Evolutionary conservation across 768 basidiomycete species (phyloP).

Genomic region (Rhizopogon vulgaris): DNA sequence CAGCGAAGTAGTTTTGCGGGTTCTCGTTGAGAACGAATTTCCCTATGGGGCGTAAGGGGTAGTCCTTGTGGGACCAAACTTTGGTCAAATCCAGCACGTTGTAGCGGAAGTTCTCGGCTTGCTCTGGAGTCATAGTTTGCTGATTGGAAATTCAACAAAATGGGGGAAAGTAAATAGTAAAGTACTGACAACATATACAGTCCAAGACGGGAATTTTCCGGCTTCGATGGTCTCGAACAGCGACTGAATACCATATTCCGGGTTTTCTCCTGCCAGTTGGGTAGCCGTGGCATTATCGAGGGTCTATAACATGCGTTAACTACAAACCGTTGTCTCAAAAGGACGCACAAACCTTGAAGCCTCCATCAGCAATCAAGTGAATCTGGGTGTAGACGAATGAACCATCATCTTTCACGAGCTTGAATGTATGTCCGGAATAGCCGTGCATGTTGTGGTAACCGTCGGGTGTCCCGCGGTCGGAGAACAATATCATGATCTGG

Average conservation of each 20-base stretch:
- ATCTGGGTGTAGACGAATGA: slow-evolving; percentile 84
- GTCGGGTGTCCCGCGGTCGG: slow-evolving; percentile 92
- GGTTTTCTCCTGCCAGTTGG: slow-evolving; percentile 64
- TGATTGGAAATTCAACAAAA: slow-evolving; percentile 22
- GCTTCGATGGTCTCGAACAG: slow-evolving; percentile 81
- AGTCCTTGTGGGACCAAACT: slow-evolving; percentile 83
- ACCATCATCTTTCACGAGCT: slow-evolving; percentile 81
- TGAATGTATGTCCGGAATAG: slow-evolving; percentile 90
- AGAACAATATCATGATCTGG: slow-evolving; percentile 85
- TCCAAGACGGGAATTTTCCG: slow-evolving; percentile 81
- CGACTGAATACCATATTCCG: slow-evolving; percentile 77
- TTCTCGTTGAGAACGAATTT: slow-evolving; percentile 79
- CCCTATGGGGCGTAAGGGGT: slow-evolving; percentile 85
- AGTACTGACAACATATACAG: slow-evolving; percentile 68
- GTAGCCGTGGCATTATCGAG: slow-evolving; percentile 62
- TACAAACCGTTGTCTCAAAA: background rate
- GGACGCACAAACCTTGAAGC: slow-evolving; percentile 57
- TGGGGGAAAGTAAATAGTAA: too few relatives aligned
- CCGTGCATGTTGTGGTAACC: slow-evolving; percentile 87
- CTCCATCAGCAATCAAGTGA: slow-evolving; percentile 72
- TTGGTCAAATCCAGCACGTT: slow-evolving; percentile 91
- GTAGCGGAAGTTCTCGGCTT: slow-evolving; percentile 88
- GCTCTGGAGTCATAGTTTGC: slow-evolving; percentile 91
- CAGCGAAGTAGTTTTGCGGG: slow-evolving; percentile 85
- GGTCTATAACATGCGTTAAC: slow-evolving; percentile 39